Percentiles rank a stretch among this genome's conserved stretches.
phyloP scores from a whole-genome alignment of 1,139 yeast species.

The Komagataea norvegica region DNA sequence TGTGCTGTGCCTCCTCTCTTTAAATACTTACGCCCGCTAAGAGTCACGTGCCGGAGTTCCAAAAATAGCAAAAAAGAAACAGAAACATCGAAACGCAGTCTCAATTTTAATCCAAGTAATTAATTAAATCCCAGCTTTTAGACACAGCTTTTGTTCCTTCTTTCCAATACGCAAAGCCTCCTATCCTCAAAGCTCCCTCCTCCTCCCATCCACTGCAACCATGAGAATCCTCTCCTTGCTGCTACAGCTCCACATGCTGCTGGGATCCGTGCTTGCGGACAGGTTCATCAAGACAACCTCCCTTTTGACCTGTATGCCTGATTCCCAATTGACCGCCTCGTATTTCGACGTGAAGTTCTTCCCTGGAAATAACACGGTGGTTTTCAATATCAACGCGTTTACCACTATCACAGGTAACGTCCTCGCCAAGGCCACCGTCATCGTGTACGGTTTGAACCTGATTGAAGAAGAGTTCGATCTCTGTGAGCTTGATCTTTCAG shows the following conservation, averaged over 20 bases:
- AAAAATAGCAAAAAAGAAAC: too few relatives aligned
- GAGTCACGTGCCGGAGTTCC: too few relatives aligned
- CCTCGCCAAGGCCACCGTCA: slow-evolving; percentile 58
- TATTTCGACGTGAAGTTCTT: slow-evolving; percentile 70
- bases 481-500: slow-evolving; percentile 54
- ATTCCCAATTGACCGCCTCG: slow-evolving; percentile 86
- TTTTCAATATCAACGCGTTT: slow-evolving; percentile 69
- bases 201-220: neutral
- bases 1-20: too few relatives aligned
- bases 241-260: slow-evolving; percentile 3
- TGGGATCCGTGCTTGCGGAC: slow-evolving; percentile 12
- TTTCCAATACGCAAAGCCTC: too few relatives aligned
- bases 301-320: slow-evolving; percentile 88
- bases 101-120: too few relatives aligned
- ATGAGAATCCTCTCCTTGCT: slow-evolving; percentile 6
- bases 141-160: too few relatives aligned
- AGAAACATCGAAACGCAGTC: too few relatives aligned
- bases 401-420: slow-evolving; percentile 76
- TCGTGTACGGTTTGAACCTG: slow-evolving; percentile 81
- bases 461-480: slow-evolving; percentile 52
- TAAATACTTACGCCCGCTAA: too few relatives aligned
- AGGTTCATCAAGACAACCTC: slow-evolving; percentile 48
- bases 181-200: too few relatives aligned
- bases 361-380: slow-evolving; percentile 59
- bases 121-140: too few relatives aligned